Conservation (phyloP, 106 monocot species). For the Hemerocallis citrina region DNA sequence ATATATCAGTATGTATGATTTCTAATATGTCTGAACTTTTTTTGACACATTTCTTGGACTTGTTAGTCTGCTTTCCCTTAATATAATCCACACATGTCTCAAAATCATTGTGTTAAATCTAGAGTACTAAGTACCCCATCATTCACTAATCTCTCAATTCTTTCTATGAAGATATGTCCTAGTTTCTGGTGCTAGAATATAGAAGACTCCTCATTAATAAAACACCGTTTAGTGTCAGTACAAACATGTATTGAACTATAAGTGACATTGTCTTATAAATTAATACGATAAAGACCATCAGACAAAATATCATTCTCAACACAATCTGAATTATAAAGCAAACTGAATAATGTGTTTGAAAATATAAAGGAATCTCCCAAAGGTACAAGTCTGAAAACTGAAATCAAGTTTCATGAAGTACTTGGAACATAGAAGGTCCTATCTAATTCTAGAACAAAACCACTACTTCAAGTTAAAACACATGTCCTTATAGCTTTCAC, state of each 20-base stretch:
- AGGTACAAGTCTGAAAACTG: conserved; percentile 1
- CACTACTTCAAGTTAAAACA: background rate
- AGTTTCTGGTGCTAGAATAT: background rate
- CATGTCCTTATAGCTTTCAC: conserved; percentile 3
- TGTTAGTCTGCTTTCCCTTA: no score
- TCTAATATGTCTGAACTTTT: background rate
- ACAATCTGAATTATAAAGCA: background rate
- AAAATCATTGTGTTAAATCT: background rate
- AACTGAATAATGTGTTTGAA: no score
- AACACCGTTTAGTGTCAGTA: no score
- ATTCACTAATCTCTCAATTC: no score
- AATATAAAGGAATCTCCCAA: background rate
- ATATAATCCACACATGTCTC: no score
- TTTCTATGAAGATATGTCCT: no score
- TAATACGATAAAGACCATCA: no score
- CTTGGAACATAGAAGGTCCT: conserved; percentile 1
- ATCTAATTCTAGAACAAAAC: conserved; percentile 7
- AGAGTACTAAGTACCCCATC: no score
- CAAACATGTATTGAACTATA: background rate
- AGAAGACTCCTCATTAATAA: background rate
- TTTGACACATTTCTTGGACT: background rate
- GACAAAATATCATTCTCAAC: background rate
- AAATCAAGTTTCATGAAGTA: conserved; percentile 4
- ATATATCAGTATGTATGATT: no score
- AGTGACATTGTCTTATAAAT: background rate